Evolutionary conservation across 2,329 filamentous ascomycete genomes (phyloP), one percentile per base, ranked within the genome.

Genomic region (Pseudohalonectria lignicola): DNA sequence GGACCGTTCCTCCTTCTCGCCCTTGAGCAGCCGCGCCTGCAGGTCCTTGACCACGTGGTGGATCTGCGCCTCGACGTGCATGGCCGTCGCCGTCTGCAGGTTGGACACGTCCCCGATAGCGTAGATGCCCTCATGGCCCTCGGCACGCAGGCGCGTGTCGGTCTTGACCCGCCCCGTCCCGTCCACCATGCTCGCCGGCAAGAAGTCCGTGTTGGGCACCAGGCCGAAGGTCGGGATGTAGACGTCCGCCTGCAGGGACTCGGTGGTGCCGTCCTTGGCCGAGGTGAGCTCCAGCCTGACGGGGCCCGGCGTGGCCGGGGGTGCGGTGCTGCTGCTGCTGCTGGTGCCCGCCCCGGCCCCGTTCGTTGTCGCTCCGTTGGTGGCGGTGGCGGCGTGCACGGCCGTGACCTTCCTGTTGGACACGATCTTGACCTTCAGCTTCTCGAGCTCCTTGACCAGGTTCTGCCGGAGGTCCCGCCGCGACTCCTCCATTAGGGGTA

Each of bases 191-290:
- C 34, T 12, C 5, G 35, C 11, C 1, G 54, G 54, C 12, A 55
- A 26, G 38, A 51, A 57, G 9, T 40, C 36, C 42, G 41, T 60
- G 53, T 74, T 74, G 40, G 62, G 59, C 1, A 49, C 36, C 4
- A 61, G 41, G 31, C 71, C 71, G 26, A 59, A 64, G 0, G 67
- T 61, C 0, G 69, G 67, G 12, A 74, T 49, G 47, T 68, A 64
- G 1, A 69, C 53, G 40, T 47, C 45, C 13, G 41, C 19, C 4
- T 16, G 12, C 13, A 46, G 37, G 8, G 39, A 41, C 40, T 34
- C 17, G 28, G 35, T 35, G 6, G 26, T 36, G 9, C 21, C 31
- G 18, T 42, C 43, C 19, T 39, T 31, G 19, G 39, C 42, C 25
- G 31, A 25, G 8, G 17, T 29, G 8, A n/a, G 4, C 15, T 26